These are phyloP conservation scores for Picochlorum sp. DNA, from an alignment of 139 green algal genomes.

Conservation along the genomic window DNA sequence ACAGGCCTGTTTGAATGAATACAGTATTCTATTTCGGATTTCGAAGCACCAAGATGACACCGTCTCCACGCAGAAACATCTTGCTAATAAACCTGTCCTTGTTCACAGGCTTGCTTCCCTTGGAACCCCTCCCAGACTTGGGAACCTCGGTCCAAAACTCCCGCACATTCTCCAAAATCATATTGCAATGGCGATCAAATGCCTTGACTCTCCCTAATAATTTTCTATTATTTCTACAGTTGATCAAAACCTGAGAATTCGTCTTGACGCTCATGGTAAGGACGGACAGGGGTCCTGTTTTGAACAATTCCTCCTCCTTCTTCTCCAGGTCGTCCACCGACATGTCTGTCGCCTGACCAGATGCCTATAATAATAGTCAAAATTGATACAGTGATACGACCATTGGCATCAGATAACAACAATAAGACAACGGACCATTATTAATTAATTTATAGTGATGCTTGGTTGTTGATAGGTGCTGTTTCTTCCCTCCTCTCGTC, in stretches of 20 bases:
- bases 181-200: conserved; percentile 99
- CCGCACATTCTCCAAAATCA: conserved; percentile 98
- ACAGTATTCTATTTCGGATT: conserved; percentile 71
- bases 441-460: too few species aligned
- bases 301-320: conserved; percentile 86
- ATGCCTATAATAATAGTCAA: not conserved
- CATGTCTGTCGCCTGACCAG: conserved; percentile 2
- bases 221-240: conserved; percentile 98
- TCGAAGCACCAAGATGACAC: conserved; percentile 91
- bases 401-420: too few species aligned
- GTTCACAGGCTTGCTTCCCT: conserved; percentile 84
- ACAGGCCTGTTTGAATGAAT: conserved; percentile 29
- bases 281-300: conserved; percentile 86
- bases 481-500: too few species aligned
- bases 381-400: too few species aligned
- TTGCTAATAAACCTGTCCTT: conserved; percentile 97
- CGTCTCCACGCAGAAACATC: conserved; percentile 96
- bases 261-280: conserved; percentile 91
- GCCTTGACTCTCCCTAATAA: conserved; percentile 93
- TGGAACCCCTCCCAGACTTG: conserved; percentile 82
- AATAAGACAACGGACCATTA: too few species aligned
- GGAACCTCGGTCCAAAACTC: conserved; percentile 99
- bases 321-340: conserved; percentile 81
- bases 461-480: too few species aligned
- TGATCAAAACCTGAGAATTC: conserved; percentile 97